A percentile compares a stretch with the other conserved stretches of the same genome.
These are phyloP conservation scores for Canavalia ensiformis DNA, from an alignment of 306 rosid species.

Conservation along the genomic window DNA sequence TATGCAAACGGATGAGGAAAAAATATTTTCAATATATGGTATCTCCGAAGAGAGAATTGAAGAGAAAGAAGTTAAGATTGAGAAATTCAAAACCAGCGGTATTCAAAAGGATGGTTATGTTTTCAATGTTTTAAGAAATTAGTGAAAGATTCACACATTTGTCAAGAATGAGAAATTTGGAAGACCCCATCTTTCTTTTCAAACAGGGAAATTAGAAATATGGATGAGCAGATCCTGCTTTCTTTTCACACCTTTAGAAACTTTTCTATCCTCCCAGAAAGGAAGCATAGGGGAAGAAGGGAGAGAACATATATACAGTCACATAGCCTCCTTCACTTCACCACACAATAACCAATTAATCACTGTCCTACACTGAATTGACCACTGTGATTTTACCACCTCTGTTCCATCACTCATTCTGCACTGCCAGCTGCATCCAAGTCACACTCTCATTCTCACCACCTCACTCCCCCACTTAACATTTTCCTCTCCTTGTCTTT, in stretches of 20 bases:
- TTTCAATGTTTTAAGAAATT: constrained; percentile 9
- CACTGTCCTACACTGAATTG: constrained; percentile 26
- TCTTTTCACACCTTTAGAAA: neutral
- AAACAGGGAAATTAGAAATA: neutral
- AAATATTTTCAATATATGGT: neutral
- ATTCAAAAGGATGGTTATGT: constrained; percentile 15
- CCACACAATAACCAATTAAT: neutral
- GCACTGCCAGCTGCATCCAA: constrained; percentile 1
- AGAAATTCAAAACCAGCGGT: neutral
- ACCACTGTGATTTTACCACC: constrained; percentile 30
- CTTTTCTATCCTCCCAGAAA: neutral
- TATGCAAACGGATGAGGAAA: neutral
- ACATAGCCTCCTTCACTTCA: neutral
- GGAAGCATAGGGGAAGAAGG: neutral
- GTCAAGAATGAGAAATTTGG: neutral
- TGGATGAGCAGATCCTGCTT: neutral
- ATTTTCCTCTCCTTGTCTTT: no score
- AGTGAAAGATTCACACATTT: neutral
- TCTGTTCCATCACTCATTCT: constrained; percentile 31
- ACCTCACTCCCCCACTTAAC: neutral
- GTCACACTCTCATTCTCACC: constrained; percentile 30
- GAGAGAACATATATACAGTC: neutral
- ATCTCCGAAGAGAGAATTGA: no score
- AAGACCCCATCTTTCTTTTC: neutral
- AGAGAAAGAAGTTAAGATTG: no score